A percentile compares a stretch with the other conserved stretches of the same genome.
Conservation (phyloP, 202 grass and related monocot species). For the Setaria italica region DNA sequence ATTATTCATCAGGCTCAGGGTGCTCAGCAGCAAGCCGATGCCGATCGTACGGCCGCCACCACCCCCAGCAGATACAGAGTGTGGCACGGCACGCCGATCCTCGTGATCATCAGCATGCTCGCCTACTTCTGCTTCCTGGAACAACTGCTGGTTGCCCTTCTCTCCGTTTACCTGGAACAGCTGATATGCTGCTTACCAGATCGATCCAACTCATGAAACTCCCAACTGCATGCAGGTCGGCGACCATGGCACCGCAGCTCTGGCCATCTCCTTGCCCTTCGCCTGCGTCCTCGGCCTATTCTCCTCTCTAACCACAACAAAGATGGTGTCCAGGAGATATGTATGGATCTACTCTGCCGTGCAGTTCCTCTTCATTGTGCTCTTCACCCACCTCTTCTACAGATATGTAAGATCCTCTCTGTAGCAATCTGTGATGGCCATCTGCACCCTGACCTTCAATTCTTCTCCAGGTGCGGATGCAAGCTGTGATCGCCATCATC, state of each 20-base stretch:
- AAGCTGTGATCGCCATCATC: slow-evolving; percentile 86
- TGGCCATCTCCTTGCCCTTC: slow-evolving; percentile 85
- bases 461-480: slow-evolving; percentile 57
- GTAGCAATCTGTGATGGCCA: no score
- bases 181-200: no score
- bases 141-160: slow-evolving; percentile 57
- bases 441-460: no score
- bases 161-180: neutral
- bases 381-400: slow-evolving; percentile 94
- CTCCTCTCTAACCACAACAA: slow-evolving; percentile 69
- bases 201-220: neutral
- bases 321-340: slow-evolving; percentile 65
- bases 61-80: slow-evolving; percentile 18
- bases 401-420: slow-evolving; percentile 52
- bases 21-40: neutral
- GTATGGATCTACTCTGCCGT: slow-evolving; percentile 74
- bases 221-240: slow-evolving; percentile 43
- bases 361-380: slow-evolving; percentile 84
- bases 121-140: slow-evolving; percentile 99
- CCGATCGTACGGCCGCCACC: neutral
- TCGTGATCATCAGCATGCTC: slow-evolving; percentile 77
- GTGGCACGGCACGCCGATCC: slow-evolving; percentile 67
- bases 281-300: slow-evolving; percentile 86
- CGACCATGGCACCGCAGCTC: slow-evolving; percentile 65
- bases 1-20: neutral